These are phyloP conservation scores for Chamaenerion angustifolium DNA, from an alignment of 345 rosid genomes.

Conservation along the genomic window DNA sequence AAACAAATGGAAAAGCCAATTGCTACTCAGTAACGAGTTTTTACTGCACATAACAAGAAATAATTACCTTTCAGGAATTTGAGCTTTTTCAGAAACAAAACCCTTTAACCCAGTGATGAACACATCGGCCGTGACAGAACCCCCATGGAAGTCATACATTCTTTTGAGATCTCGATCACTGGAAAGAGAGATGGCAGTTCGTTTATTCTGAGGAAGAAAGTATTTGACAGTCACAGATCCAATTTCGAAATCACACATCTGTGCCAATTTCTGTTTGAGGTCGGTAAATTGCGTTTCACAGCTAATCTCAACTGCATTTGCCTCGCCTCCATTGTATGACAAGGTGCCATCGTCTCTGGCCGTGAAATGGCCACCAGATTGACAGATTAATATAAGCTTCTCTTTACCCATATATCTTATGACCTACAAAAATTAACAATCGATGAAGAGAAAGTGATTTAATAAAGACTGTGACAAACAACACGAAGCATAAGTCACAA, in stretches of 20 bases:
- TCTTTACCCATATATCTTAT: constrained; percentile 57
- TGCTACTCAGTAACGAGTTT: not conserved
- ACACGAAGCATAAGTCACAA: not conserved
- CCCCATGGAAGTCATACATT: constrained; percentile 60
- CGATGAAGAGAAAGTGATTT: not conserved
- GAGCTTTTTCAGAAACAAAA: constrained; percentile 25
- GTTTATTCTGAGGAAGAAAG: constrained; percentile 71
- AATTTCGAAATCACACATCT: constrained; percentile 50
- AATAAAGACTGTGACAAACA: not conserved
- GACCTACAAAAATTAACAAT: not conserved
- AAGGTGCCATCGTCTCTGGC: constrained; percentile 51
- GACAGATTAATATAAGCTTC: constrained; percentile 85
- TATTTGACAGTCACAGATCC: constrained; percentile 64
- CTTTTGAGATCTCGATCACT: constrained; percentile 67
- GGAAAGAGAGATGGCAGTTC: constrained; percentile 53
- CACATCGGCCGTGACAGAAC: constrained; percentile 67
- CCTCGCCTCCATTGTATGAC: constrained; percentile 72
- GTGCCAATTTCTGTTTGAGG: constrained; percentile 63
- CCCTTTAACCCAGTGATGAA: constrained; percentile 49
- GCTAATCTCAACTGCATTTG: constrained; percentile 62
- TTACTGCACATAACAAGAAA: constrained; percentile 3
- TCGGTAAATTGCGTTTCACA: constrained; percentile 50
- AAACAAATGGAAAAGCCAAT: not conserved
- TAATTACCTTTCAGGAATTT: constrained; percentile 30
- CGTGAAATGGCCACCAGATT: constrained; percentile 61